Evolutionary conservation across 169 alveolate genomes (phyloP).

Genomic region (Plasmodium malariae): DNA sequence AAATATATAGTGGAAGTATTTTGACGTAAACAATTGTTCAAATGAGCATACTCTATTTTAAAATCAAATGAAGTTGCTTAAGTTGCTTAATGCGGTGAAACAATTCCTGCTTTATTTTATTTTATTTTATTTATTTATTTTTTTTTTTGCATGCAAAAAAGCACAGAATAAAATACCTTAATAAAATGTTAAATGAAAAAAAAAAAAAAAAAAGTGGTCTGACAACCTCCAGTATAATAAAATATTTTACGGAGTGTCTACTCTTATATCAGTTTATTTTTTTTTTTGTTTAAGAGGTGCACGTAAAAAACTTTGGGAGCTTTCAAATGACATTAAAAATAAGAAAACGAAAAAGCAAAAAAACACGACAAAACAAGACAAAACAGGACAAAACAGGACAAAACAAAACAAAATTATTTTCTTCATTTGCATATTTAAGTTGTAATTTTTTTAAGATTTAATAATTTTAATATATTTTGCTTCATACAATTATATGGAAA

Average conservation of each 20-base stretch:
- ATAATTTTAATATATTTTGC: no score
- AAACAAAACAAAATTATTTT: no score
- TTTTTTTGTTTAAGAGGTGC: not conserved
- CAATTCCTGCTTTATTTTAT: not conserved
- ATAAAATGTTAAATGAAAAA: constrained; percentile 8
- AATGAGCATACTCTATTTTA: not conserved
- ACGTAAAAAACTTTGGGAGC: not conserved
- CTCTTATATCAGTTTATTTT: no score
- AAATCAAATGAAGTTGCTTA: not conserved
- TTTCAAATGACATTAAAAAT: not conserved
- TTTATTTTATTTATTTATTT: no score
- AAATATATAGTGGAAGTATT: not conserved
- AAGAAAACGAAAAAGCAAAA: no score
- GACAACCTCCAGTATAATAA: no score
- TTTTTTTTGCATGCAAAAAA: constrained; percentile 15
- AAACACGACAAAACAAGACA: not conserved
- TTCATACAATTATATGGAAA: no score
- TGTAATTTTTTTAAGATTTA: not conserved
- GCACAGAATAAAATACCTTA: constrained; percentile 24
- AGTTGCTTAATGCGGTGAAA: not conserved
- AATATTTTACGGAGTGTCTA: no score
- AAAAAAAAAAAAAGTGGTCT: no score
- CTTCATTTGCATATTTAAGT: not conserved
- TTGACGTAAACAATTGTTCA: not conserved
- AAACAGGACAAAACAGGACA: no score